A percentile compares a stretch with the other conserved stretches of the same genome.
Conservation (phyloP, 2,329 filamentous ascomycete genomes). For the Phaeoacremonium minimum region DNA sequence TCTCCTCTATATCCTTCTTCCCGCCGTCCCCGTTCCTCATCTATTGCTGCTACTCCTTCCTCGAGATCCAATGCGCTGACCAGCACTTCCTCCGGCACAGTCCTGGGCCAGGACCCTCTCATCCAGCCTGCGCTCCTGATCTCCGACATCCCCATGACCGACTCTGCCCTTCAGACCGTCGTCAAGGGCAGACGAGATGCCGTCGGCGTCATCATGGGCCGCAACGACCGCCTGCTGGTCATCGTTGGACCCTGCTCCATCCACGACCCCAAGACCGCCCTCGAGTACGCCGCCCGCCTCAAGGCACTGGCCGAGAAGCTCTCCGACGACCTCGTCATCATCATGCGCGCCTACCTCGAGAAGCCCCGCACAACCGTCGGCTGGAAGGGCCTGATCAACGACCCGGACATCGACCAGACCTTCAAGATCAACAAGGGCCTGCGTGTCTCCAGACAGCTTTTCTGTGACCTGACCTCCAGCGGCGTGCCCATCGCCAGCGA, state of each 20-base stretch:
- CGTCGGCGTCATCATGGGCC: conserved; percentile 72
- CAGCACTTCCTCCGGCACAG: conserved; percentile 39
- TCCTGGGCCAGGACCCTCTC: conserved; percentile 89
- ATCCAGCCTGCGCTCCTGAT: conserved; percentile 85
- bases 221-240: conserved; percentile 84
- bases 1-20: not conserved
- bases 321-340: conserved; percentile 77
- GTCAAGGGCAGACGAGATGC: conserved; percentile 65
- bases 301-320: conserved; percentile 76
- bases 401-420: conserved; percentile 94
- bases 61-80: conserved; percentile 15
- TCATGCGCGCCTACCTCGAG: conserved; percentile 99
- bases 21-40: not conserved
- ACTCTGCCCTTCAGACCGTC: conserved; percentile 61
- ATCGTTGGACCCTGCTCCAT: conserved; percentile 96
- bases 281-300: conserved; percentile 82
- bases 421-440: conserved; percentile 99
- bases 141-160: conserved; percentile 73
- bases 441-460: conserved; percentile 85
- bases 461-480: conserved; percentile 78
- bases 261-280: conserved; percentile 82
- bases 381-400: conserved; percentile 99
- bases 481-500: conserved; percentile 96
- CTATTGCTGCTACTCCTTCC: no score
- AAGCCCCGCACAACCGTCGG: conserved; percentile 97